A percentile compares a stretch with the other conserved stretches of the same genome.
Conservation (phyloP, 352 stramenopile genomes). For the Achlya hypogyna region DNA sequence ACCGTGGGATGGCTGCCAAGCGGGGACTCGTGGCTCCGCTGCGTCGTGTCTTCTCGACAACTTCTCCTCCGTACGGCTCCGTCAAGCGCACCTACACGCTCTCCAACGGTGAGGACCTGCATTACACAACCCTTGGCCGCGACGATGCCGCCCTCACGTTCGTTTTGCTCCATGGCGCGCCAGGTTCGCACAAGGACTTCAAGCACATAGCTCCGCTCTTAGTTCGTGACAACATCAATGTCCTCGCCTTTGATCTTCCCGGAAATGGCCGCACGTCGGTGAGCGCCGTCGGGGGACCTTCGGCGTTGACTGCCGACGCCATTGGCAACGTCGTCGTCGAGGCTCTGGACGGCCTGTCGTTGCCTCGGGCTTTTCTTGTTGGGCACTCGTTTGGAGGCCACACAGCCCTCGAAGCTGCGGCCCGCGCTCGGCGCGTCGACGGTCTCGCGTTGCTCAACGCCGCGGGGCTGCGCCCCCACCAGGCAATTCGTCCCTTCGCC, state of each 20-base stretch:
- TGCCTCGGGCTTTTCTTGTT: not conserved
- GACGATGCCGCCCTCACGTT: not conserved
- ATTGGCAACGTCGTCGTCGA: not conserved
- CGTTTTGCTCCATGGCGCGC: not conserved
- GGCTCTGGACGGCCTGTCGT: not conserved
- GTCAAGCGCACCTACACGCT: not conserved
- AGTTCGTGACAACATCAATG: slow-evolving; percentile 7
- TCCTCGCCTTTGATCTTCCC: slow-evolving; percentile 8
- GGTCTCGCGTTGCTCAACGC: slow-evolving; percentile 7
- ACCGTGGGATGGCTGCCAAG: no score
- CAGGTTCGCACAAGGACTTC: slow-evolving; percentile 8
- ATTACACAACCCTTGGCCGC: not conserved
- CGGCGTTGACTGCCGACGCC: not conserved
- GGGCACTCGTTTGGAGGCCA: slow-evolving; percentile 5
- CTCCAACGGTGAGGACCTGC: not conserved
- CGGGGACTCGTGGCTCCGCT: no score
- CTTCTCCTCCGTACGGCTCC: not conserved
- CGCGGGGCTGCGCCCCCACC: not conserved
- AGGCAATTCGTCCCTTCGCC: not conserved
- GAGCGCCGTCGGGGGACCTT: not conserved
- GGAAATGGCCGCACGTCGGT: not conserved
- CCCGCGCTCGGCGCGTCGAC: not conserved
- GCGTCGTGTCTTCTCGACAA: no score
- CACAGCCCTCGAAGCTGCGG: slow-evolving; percentile 1
- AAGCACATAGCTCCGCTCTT: slow-evolving; percentile 1